Percentiles rank a stretch among this genome's conserved stretches.
phyloP scores from a whole-genome alignment of 257 asterid genomes.

The Thymus quinquecostatus region DNA sequence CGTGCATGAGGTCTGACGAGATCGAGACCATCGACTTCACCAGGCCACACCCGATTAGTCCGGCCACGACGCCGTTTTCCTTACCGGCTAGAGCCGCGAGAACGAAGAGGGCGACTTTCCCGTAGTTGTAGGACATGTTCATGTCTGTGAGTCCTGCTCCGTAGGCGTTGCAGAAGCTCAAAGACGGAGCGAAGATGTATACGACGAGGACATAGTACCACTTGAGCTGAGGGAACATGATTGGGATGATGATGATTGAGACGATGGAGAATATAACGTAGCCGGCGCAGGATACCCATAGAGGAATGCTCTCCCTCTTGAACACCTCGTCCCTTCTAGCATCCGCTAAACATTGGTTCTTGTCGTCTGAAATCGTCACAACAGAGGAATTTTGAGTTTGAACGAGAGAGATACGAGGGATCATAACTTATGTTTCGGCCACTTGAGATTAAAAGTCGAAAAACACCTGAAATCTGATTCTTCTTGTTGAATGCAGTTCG shows the following conservation, averaged over 20 bases:
- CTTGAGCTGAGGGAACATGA: conserved; percentile 71
- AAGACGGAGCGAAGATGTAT: conserved; percentile 62
- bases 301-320: conserved; percentile 64
- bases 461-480: conserved; percentile 46
- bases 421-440: neutral
- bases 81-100: conserved; percentile 55
- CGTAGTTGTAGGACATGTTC: conserved; percentile 79
- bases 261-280: conserved; percentile 55
- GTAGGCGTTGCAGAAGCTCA: conserved; percentile 80
- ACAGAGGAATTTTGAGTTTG: neutral
- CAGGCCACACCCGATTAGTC: conserved; percentile 73
- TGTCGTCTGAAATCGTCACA: neutral
- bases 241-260: conserved; percentile 59
- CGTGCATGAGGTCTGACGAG: conserved; percentile 74
- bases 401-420: neutral
- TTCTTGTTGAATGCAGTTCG: conserved; percentile 47
- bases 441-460: neutral
- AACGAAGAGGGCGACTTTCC: conserved; percentile 73
- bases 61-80: conserved; percentile 74
- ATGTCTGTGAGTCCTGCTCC: conserved; percentile 76
- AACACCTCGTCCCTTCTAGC: conserved; percentile 53
- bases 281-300: conserved; percentile 64
- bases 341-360: conserved; percentile 38
- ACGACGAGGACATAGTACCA: conserved; percentile 66
- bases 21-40: conserved; percentile 66